Evolutionary conservation across 2,329 filamentous ascomycete species (phyloP).

Genomic region (Sarocladium brachiariae): DNA sequence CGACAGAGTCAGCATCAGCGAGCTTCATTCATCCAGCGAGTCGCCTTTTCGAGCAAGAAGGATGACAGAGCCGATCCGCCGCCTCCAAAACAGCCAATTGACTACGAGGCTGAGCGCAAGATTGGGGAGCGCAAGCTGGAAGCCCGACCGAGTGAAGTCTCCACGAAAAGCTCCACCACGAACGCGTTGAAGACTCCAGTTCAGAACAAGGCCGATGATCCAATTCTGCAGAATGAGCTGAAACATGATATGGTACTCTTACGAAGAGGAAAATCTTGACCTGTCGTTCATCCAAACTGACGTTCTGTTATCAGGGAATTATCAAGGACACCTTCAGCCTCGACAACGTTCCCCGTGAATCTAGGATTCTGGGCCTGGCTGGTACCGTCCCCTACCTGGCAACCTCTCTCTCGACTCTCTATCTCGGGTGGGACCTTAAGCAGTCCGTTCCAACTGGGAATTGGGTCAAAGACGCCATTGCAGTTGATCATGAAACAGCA

Average conservation of each 20-base stretch:
- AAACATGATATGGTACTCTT: constrained; percentile 52
- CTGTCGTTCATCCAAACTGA: no score
- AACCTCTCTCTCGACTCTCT: constrained; percentile 77
- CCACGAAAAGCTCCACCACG: constrained; percentile 44
- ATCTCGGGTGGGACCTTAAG: constrained; percentile 77
- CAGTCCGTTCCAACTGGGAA: constrained; percentile 54
- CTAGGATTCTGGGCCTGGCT: constrained; percentile 62
- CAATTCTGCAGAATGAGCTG: constrained; percentile 17
- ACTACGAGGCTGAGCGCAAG: constrained; percentile 50
- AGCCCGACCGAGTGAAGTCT: constrained; percentile 53
- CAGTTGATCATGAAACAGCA: constrained; percentile 65
- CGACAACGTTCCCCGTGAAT: constrained; percentile 57
- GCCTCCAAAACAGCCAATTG: constrained; percentile 29
- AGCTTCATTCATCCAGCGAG: background rate
- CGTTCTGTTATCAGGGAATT: constrained; percentile 41
- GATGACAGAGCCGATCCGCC: constrained; percentile 18
- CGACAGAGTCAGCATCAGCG: constrained; percentile 5
- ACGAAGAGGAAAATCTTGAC: no score
- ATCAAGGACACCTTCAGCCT: constrained; percentile 66
- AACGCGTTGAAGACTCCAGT: constrained; percentile 2
- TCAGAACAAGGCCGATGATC: constrained; percentile 22
- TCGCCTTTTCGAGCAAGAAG: constrained; percentile 20
- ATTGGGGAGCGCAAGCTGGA: constrained; percentile 49
- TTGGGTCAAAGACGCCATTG: constrained; percentile 41
- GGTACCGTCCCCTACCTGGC: constrained; percentile 80